Conservation (phyloP, 805 yeast species). For the Lipomyces spencermartinsiae region DNA sequence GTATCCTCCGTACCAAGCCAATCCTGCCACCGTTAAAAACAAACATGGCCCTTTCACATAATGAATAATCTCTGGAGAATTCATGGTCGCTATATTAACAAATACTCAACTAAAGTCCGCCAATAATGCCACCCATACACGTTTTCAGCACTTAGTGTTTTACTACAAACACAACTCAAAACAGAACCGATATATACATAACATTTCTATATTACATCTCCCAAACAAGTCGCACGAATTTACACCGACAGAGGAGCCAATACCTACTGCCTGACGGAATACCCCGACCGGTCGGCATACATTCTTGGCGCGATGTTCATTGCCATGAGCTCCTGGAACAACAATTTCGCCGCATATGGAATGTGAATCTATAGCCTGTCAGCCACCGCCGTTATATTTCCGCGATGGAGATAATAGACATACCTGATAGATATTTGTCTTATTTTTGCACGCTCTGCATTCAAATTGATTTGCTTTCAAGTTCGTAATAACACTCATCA, state of each 20-base stretch:
- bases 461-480: slow-evolving; percentile 97
- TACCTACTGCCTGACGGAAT: slow-evolving; percentile 44
- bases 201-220: slow-evolving; percentile 13
- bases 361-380: slow-evolving; percentile 57
- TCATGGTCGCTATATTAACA: too few species aligned
- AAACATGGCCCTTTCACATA: too few species aligned
- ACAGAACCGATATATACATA: slow-evolving; percentile 3
- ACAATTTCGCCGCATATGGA: slow-evolving; percentile 96
- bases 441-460: slow-evolving; percentile 97
- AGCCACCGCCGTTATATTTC: slow-evolving; percentile 43
- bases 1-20: too few species aligned
- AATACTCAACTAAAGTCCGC: too few species aligned
- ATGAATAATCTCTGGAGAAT: too few species aligned
- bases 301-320: slow-evolving; percentile 94
- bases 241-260: neutral
- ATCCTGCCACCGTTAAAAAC: too few species aligned
- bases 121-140: neutral
- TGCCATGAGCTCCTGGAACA: slow-evolving; percentile 99
- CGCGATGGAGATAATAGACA: neutral
- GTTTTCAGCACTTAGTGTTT: neutral
- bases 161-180: neutral
- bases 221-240: neutral
- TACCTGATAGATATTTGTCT: slow-evolving; percentile 93
- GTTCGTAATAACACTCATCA: slow-evolving; percentile 97
- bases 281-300: slow-evolving; percentile 88